Evolutionary conservation across 805 yeast genomes (phyloP).

Genomic region (Candida arabinofermentans): DNA sequence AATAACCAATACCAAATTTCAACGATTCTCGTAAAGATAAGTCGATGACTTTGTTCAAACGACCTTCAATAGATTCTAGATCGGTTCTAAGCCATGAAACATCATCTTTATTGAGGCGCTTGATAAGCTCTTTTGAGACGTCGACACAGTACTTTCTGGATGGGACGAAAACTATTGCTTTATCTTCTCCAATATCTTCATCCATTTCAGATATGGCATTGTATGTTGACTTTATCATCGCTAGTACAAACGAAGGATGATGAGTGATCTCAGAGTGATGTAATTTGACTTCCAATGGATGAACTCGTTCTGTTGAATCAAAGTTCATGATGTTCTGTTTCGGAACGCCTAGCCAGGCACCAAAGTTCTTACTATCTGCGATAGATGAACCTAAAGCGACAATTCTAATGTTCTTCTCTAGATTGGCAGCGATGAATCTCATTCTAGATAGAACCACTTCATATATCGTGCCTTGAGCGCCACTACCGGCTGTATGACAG

Average conservation of each 20-base stretch:
- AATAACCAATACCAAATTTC: constrained; percentile 59
- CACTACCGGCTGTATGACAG: constrained; percentile 60
- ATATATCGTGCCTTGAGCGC: constrained; percentile 54
- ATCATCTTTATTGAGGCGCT: constrained; percentile 30
- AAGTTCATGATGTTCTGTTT: constrained; percentile 65
- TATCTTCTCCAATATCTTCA: constrained; percentile 27
- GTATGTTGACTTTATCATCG: constrained; percentile 49
- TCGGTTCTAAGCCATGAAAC: constrained; percentile 39
- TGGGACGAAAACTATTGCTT: constrained; percentile 54
- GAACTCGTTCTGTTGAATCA: constrained; percentile 54
- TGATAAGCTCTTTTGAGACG: constrained; percentile 42
- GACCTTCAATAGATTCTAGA: constrained; percentile 34
- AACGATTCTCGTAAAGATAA: constrained; percentile 39
- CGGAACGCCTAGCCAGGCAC: constrained; percentile 79
- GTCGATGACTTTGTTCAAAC: constrained; percentile 46
- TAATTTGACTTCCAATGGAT: constrained; percentile 55
- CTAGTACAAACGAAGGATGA: constrained; percentile 46
- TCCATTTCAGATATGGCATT: constrained; percentile 34
- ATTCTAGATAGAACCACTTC: constrained; percentile 71
- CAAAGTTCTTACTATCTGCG: constrained; percentile 72
- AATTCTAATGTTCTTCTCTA: constrained; percentile 55
- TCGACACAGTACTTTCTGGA: constrained; percentile 51
- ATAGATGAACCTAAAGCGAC: constrained; percentile 69
- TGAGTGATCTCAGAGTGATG: constrained; percentile 45
- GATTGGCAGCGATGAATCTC: constrained; percentile 63